Evolutionary conservation across 495 filamentous ascomycete genomes (phyloP), one percentile per base, ranked within the genome.

Genomic region (Aspergillus ostianus): DNA sequence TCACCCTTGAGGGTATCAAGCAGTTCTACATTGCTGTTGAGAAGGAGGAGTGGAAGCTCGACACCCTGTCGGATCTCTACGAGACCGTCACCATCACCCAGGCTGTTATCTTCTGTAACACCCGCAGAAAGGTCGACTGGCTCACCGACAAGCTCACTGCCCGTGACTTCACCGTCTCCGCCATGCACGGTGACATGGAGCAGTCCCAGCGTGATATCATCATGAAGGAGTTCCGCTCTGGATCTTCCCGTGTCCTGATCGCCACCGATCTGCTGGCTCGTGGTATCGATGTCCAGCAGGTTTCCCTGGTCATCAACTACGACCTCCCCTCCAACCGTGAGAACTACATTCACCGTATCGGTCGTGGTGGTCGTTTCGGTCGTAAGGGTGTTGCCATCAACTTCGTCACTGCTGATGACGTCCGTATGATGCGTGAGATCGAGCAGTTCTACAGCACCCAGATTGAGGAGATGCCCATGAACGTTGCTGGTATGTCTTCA

Each of bases 41-140:
- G 83, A 98, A 98, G 85, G 94, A 98, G 75, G 94, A 98, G 70
- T 98, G 95, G 95, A 98, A 98, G 81, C 88, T 98, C 63, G 94
- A 98, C 78, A 98, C 94, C 49, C 91, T 98, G 30, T 98, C 90
- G 70, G 94, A 98, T 77, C 81, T 98, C 58, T 98, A 98, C 84
- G 94, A 98, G 77, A 98, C 94, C 32, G 89, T 98, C 72, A 98
- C 94, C 65, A 98, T 98, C 74, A 98, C 94, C 58, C 94, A 98
- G 77, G 94, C 94, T 60, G 94, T 98, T 74, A 98, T 98, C 80
- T 98, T 98, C 89, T 98, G 94, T 84, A 98, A 98, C 85, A 98
- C 94, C 65, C 89, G 95, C 70, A 85, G 94, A 79, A 98, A 98
- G 92, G 94, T 98, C 71, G 94, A 98, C 83, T 98, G 94, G 94